phyloP scores from a whole-genome alignment of 805 yeast species.

The Nakazawaea ishiwadae region DNA sequence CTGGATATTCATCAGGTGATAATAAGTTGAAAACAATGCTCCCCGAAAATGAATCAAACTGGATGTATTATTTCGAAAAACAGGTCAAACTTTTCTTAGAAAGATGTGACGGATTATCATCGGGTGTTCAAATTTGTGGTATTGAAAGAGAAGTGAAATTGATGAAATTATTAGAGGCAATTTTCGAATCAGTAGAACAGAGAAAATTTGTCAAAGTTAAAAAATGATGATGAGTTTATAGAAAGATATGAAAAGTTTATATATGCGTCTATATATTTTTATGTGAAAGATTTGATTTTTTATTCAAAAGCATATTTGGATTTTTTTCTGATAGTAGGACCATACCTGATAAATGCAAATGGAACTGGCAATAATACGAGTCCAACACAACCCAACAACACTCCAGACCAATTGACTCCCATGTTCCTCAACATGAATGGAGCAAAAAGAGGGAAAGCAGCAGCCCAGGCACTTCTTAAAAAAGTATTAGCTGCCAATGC shows the following conservation, averaged over 20 bases:
- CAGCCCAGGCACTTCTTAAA: slow-evolving; percentile 64
- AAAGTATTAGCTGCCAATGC: slow-evolving; percentile 73
- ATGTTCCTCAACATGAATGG: slow-evolving; percentile 44
- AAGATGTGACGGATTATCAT: slow-evolving; percentile 4
- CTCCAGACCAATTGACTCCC: slow-evolving; percentile 50
- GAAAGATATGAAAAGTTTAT: not conserved
- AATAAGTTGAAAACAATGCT: slow-evolving; percentile 1
- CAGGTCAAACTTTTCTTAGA: slow-evolving; percentile 4
- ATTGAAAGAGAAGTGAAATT: slow-evolving; percentile 2
- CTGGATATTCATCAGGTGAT: not conserved
- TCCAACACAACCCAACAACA: slow-evolving; percentile 48
- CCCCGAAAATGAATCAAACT: slow-evolving; percentile 3
- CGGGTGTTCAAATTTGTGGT: slow-evolving; percentile 6
- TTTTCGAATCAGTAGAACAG: slow-evolving; percentile 1
- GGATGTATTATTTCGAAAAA: slow-evolving; percentile 3
- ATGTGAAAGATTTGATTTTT: no score
- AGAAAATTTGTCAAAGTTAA: not conserved
- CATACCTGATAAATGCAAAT: slow-evolving; percentile 45
- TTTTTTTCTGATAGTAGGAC: slow-evolving; percentile 28
- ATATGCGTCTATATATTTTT: no score
- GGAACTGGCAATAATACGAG: slow-evolving; percentile 51
- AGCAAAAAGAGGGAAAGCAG: slow-evolving; percentile 43
- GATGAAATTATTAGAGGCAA: slow-evolving; percentile 9
- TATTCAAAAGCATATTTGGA: not conserved
- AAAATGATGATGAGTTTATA: not conserved